phyloP scores from a whole-genome alignment of 345 rosid species.

The Camelina sativa region DNA sequence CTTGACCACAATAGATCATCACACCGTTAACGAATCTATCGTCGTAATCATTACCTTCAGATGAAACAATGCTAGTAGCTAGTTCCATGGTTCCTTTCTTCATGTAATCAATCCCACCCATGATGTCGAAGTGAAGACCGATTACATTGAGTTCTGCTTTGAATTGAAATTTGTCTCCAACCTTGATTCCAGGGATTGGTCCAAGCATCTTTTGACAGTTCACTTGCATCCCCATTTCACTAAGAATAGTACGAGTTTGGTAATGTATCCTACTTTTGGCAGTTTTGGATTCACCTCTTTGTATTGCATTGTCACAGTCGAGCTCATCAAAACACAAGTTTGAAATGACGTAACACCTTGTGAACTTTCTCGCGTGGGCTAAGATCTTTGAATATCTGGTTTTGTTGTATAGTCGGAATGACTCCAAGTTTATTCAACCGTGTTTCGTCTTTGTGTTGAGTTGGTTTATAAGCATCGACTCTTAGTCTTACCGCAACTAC shows the following conservation, averaged over 20 bases:
- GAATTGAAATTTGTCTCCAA: constrained; percentile 82
- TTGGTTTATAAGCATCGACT: background rate
- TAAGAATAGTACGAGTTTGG: background rate
- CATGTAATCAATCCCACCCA: constrained; percentile 72
- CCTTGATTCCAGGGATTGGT: constrained; percentile 77
- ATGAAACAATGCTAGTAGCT: no score
- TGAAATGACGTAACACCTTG: background rate
- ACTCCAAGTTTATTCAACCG: background rate
- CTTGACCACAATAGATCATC: constrained; percentile 72
- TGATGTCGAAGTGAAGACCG: constrained; percentile 76
- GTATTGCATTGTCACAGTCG: background rate
- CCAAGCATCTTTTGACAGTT: constrained; percentile 60
- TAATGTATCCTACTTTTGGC: background rate
- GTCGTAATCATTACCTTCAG: no score
- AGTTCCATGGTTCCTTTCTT: no score
- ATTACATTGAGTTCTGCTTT: constrained; percentile 70
- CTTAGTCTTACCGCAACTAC: constrained; percentile 17
- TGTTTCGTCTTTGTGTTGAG: background rate
- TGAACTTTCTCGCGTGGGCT: constrained; percentile 18
- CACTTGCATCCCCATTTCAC: constrained; percentile 36
- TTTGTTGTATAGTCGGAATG: background rate
- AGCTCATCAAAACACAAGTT: background rate
- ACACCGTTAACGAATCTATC: constrained; percentile 44
- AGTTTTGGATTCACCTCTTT: background rate
- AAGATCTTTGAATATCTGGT: background rate